Evolutionary conservation across 352 stramenopile species (phyloP).

Genomic region (Phytophthora hibernalis): DNA sequence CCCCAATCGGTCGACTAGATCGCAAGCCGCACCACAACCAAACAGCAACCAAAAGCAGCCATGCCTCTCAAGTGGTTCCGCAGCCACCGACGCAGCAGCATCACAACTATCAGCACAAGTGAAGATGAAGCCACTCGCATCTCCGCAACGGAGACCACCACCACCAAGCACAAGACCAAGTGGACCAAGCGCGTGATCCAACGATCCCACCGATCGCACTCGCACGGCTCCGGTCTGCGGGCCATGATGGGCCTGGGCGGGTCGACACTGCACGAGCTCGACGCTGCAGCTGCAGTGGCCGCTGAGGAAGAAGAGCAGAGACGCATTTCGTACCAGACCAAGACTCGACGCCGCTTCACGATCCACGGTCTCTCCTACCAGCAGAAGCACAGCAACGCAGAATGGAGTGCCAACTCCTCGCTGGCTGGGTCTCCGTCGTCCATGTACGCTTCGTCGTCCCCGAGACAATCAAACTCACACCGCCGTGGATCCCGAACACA

Average conservation of each 20-base stretch:
- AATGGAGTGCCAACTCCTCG: slow-evolving; percentile 22
- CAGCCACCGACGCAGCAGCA: slow-evolving; percentile 23
- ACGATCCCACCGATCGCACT: slow-evolving; percentile 23
- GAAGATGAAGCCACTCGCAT: background rate
- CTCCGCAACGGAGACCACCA: background rate
- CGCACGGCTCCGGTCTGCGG: slow-evolving; percentile 23
- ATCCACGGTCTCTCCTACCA: slow-evolving; percentile 37
- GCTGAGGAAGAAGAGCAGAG: slow-evolving; percentile 26
- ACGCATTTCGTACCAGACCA: slow-evolving; percentile 33
- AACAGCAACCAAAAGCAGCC: background rate
- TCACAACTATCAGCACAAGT: slow-evolving; percentile 9
- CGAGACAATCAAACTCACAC: slow-evolving; percentile 12
- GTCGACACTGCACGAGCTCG: slow-evolving; percentile 16
- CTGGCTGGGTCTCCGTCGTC: slow-evolving; percentile 23
- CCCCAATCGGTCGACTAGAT: slow-evolving; percentile 14
- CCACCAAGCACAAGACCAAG: slow-evolving; percentile 1
- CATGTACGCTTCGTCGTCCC: slow-evolving; percentile 13
- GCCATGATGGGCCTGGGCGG: slow-evolving; percentile 17
- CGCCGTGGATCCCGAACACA: slow-evolving; percentile 12
- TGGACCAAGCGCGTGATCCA: background rate
- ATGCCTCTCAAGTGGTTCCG: slow-evolving; percentile 43
- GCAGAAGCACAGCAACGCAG: slow-evolving; percentile 19
- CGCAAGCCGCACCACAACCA: slow-evolving; percentile 17
- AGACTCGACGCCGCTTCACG: slow-evolving; percentile 35
- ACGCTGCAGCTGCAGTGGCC: slow-evolving; percentile 12